A percentile compares a stretch with the other conserved stretches of the same genome.
Conservation (phyloP, 306 rosid species). For the Trifolium dubium region DNA sequence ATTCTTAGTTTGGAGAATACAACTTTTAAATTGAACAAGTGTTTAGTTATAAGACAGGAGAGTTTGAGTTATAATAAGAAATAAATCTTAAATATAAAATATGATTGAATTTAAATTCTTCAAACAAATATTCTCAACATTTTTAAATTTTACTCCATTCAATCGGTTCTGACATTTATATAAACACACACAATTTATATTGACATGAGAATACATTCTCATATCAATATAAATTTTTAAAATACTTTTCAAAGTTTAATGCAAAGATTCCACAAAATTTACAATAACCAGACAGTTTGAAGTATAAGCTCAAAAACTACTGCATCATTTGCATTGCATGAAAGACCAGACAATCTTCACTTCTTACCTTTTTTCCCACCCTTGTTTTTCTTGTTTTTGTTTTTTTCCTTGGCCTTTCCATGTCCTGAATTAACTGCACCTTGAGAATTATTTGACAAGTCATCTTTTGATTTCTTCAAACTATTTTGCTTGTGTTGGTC, state of each 20-base stretch:
- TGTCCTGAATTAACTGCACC: constrained; percentile 23
- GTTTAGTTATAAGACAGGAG: too few relatives aligned
- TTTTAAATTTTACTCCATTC: too few relatives aligned
- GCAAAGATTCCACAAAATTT: constrained; percentile 17
- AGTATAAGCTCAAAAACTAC: background rate
- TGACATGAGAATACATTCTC: background rate
- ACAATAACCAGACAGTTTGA: background rate
- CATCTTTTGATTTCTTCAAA: constrained; percentile 23
- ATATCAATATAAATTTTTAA: background rate
- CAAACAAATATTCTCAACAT: too few relatives aligned
- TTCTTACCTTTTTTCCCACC: constrained; percentile 32
- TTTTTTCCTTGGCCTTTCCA: constrained; percentile 22
- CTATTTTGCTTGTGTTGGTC: constrained; percentile 1
- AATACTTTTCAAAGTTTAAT: background rate
- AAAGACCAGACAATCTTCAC: constrained; percentile 16
- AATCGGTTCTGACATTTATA: too few relatives aligned
- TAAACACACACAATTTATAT: too few relatives aligned
- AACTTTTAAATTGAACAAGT: too few relatives aligned
- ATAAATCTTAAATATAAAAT: too few relatives aligned
- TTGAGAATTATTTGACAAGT: constrained; percentile 12
- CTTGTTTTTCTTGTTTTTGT: constrained; percentile 35
- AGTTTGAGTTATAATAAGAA: too few relatives aligned
- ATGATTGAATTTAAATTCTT: too few relatives aligned
- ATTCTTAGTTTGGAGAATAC: too few relatives aligned
- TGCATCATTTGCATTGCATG: constrained; percentile 2